phyloP scores from a whole-genome alignment of 305 asterid genomes.

The Fraxinus sp. region DNA sequence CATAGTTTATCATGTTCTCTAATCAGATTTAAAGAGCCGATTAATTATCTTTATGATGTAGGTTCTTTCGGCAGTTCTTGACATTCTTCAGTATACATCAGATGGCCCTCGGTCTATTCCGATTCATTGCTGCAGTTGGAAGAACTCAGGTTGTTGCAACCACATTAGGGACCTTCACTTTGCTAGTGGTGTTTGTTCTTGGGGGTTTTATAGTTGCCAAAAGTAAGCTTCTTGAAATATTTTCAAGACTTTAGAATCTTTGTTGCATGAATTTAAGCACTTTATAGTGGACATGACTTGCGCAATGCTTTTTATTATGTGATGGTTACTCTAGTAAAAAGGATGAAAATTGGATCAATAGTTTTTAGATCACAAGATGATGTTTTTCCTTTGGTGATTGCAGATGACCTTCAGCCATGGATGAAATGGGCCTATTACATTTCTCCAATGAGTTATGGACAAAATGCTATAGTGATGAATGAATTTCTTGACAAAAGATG shows the following conservation, averaged over 20 bases:
- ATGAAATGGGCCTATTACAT: conserved; percentile 47
- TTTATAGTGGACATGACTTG: not conserved
- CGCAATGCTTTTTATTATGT: not conserved
- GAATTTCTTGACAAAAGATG: conserved; percentile 53
- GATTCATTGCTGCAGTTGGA: conserved; percentile 50
- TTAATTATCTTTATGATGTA: conserved; percentile 18
- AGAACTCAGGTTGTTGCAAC: conserved; percentile 48
- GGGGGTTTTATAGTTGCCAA: conserved; percentile 57
- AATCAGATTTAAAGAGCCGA: not conserved
- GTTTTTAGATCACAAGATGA: not conserved
- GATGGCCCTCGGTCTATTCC: conserved; percentile 48
- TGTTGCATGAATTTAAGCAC: not conserved
- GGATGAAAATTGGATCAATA: not conserved
- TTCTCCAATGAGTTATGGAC: conserved; percentile 54
- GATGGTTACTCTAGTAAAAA: not conserved
- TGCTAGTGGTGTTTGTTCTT: conserved; percentile 44
- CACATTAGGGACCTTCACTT: conserved; percentile 48
- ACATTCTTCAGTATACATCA: conserved; percentile 43
- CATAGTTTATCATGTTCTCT: not conserved
- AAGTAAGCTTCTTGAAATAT: conserved; percentile 27
- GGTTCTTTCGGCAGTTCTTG: conserved; percentile 49
- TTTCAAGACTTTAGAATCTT: not conserved
- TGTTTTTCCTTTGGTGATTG: conserved; percentile 7
- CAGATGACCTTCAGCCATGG: conserved; percentile 47
- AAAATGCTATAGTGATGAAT: conserved; percentile 48